Evolutionary conservation across 495 filamentous ascomycete genomes (phyloP), one percentile per base, ranked within the genome.

Genomic region (Aspergillus cavernicola): DNA sequence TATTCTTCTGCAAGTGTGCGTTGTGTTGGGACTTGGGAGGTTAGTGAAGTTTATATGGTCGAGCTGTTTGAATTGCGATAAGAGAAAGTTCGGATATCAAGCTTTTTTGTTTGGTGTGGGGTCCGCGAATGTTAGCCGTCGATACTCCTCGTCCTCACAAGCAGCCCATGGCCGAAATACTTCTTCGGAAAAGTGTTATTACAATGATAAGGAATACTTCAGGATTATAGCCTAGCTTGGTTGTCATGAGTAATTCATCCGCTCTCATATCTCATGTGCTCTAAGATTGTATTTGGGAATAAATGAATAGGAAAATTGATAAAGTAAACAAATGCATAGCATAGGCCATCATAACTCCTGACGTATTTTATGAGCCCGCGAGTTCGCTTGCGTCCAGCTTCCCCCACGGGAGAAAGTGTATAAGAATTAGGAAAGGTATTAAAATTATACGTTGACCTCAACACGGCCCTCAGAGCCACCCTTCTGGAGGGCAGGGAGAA

Each of bases 401-500:
- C 47, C 45, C 55, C 28, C 43, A 41, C 48, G 42, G 43, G 51
- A 45, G 42, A 52, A 53, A 56, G 29, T 46, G 40, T 40, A 46
- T 37, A 39, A 54, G 29, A 54, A 54, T 54, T 40, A 55, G 56
- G 42, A 53, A 50, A 53, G 44, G 41, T 43, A 43, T 47, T 53
- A 67, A 61, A 72, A 72, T 74, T 80, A 86, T 66, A 92, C 65
- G 53, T 79, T 81, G 58, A 97, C 92, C 80, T 97, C 92, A 43
- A 97, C 90, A 77, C 92, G 85, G 56, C 89, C 89, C 74, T 97
- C 91, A 43, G 77, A 76, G 63, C 90, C 91, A 23, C 80, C 77
- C 72, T 87, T 80, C 61, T 80, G 78, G 56, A 96, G 78, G 71
- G 79, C 87, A 60, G 92, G 92, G 47, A 97, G 87, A 42, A 97